Evolutionary conservation across 2,329 filamentous ascomycete species (phyloP).

Genomic region (Aureobasidium sp.): DNA sequence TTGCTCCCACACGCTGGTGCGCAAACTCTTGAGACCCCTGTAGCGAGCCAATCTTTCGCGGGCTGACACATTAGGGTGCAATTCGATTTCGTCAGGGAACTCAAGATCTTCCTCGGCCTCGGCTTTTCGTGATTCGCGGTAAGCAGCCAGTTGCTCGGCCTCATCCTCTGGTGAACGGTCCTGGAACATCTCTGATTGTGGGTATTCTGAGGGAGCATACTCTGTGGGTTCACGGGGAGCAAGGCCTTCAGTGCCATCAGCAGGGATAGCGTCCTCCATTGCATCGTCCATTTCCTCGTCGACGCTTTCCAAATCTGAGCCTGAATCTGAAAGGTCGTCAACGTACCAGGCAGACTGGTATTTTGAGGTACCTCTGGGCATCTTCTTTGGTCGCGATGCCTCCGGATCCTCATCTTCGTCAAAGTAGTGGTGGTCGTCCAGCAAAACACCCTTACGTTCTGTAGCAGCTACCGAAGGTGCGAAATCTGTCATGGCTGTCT

Average conservation of each 20-base stretch:
- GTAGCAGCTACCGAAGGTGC: slow-evolving; percentile 42
- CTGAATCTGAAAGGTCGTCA: slow-evolving; percentile 71
- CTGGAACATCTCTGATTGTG: slow-evolving; percentile 86
- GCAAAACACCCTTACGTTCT: slow-evolving; percentile 70
- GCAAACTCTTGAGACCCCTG: slow-evolving; percentile 83
- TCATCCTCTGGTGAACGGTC: slow-evolving; percentile 76
- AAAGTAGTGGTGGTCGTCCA: slow-evolving; percentile 98
- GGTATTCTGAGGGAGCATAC: slow-evolving; percentile 73
- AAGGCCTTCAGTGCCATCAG: slow-evolving; percentile 73
- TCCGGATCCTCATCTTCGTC: slow-evolving; percentile 63
- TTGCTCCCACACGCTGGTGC: slow-evolving; percentile 81
- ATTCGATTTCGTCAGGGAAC: slow-evolving; percentile 94
- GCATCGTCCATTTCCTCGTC: slow-evolving; percentile 51
- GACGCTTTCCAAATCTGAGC: slow-evolving; percentile 69
- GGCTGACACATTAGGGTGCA: slow-evolving; percentile 79
- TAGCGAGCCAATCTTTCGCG: slow-evolving; percentile 80
- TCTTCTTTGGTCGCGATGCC: slow-evolving; percentile 57
- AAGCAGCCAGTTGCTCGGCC: slow-evolving; percentile 72
- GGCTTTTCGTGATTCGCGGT: slow-evolving; percentile 66
- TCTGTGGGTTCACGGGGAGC: slow-evolving; percentile 48
- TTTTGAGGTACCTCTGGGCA: slow-evolving; percentile 85
- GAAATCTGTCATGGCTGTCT: slow-evolving; percentile 61
- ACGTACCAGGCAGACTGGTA: slow-evolving; percentile 96
- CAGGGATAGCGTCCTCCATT: slow-evolving; percentile 53
- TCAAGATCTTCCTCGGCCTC: slow-evolving; percentile 87